These are phyloP conservation scores for Hemerocallis citrina DNA, from an alignment of 106 monocot genomes.

Conservation along the genomic window DNA sequence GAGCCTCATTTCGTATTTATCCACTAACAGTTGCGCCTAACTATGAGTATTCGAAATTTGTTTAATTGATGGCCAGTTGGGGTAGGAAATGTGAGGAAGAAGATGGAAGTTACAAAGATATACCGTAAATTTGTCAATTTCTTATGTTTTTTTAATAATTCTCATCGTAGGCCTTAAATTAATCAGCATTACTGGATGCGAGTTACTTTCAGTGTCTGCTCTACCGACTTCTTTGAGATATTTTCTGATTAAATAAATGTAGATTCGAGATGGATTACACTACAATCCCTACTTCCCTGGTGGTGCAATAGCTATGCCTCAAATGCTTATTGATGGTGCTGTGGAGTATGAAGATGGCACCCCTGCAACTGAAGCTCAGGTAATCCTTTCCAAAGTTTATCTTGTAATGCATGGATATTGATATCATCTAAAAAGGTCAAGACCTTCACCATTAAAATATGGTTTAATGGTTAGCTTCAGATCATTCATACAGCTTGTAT, in stretches of 20 bases:
- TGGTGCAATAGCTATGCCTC: constrained; percentile 93
- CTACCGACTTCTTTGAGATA: background rate
- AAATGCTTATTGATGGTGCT: constrained; percentile 95
- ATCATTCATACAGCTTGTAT: no score
- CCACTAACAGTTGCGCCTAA: no score
- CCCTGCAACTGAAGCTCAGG: constrained; percentile 94
- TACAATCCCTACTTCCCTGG: constrained; percentile 97
- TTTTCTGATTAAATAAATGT: constrained; percentile 1
- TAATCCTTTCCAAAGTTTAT: background rate
- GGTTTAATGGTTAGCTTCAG: no score
- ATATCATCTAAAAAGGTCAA: background rate
- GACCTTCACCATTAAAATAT: background rate
- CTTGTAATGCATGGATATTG: background rate
- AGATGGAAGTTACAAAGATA: no score
- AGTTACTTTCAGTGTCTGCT: background rate
- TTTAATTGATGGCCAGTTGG: no score
- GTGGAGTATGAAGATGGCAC: constrained; percentile 94
- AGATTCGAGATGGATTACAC: constrained; percentile 80
- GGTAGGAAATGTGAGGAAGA: no score
- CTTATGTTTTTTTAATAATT: no score
- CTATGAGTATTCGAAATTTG: no score
- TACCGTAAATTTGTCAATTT: no score
- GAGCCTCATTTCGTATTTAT: no score
- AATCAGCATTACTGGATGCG: no score
- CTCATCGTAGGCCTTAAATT: no score